These are phyloP conservation scores for Urostyla sp. DNA, from an alignment of 73 alveolate species.

Conservation along the genomic window DNA sequence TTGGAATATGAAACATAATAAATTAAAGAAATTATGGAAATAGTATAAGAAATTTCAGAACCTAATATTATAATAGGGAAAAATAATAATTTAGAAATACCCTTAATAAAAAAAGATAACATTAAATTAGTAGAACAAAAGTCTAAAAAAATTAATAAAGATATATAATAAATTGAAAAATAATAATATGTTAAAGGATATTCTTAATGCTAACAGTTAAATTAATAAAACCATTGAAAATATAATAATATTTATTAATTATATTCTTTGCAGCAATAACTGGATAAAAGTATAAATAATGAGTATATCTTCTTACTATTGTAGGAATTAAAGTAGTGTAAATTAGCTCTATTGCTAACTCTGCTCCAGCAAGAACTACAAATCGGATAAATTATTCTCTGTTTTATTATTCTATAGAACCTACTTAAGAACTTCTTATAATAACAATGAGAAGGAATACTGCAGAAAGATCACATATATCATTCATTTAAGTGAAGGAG, in stretches of 20 bases:
- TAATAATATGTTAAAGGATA: too few species aligned
- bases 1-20: too few species aligned
- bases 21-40: too few species aligned
- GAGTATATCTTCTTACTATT: slow-evolving; percentile 9
- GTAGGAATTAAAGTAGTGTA: neutral
- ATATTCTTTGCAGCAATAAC: neutral
- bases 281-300: slow-evolving; percentile 12
- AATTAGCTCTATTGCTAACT: slow-evolving; percentile 1
- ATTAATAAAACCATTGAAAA: slow-evolving; percentile 18
- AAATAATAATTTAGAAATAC: too few species aligned
- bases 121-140: too few species aligned
- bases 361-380: slow-evolving; percentile 2
- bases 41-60: too few species aligned
- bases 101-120: too few species aligned
- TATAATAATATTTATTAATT: neutral
- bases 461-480: slow-evolving; percentile 22
- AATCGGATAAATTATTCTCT: neutral
- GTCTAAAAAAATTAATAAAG: too few species aligned
- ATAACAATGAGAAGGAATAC: slow-evolving; percentile 8
- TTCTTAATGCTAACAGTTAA: too few species aligned
- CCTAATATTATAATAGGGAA: too few species aligned
- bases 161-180: too few species aligned
- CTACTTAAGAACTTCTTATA: neutral
- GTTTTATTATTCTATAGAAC: neutral
- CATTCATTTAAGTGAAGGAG: slow-evolving; percentile 6